phyloP scores from a whole-genome alignment of 2,329 filamentous ascomycete species.

The Penicillium hesseltinei region DNA sequence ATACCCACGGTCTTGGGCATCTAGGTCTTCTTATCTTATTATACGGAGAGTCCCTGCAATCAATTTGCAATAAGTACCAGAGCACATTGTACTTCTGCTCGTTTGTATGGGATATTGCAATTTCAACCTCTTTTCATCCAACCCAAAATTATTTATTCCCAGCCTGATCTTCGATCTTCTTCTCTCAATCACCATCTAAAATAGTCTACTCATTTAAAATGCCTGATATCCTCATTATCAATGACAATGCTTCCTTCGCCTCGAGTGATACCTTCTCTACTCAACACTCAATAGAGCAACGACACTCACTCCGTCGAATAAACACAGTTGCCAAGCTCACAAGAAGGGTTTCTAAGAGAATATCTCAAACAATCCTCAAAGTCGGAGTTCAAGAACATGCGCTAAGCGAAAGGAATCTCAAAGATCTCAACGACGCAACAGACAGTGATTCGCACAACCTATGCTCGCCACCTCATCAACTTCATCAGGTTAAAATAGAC shows the following conservation, averaged over 20 bases:
- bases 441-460: not conserved
- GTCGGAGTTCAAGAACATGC: not conserved
- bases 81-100: not conserved
- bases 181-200: not conserved
- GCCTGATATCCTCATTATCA: slow-evolving; percentile 8
- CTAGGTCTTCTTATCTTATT: slow-evolving; percentile 1
- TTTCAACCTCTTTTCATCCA: not conserved
- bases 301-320: slow-evolving; percentile 5
- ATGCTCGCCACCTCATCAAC: not conserved
- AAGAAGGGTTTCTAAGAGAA: slow-evolving; percentile 15
- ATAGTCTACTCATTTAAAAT: slow-evolving; percentile 3
- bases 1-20: not conserved
- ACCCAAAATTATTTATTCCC: not conserved
- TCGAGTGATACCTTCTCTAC: slow-evolving; percentile 11
- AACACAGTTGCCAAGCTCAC: slow-evolving; percentile 15
- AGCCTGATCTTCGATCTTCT: not conserved
- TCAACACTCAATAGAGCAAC: slow-evolving; percentile 2
- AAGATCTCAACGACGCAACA: slow-evolving; percentile 1
- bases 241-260: slow-evolving; percentile 15
- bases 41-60: not conserved
- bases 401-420: slow-evolving; percentile 15
- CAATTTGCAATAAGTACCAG: not conserved
- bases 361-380: slow-evolving; percentile 10
- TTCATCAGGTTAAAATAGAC: not conserved
- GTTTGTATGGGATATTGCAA: not conserved